Percentiles rank a stretch among this genome's conserved stretches.
Conservation (phyloP, 2,329 filamentous ascomycete genomes). For the Cucurbitaria berberidis region DNA sequence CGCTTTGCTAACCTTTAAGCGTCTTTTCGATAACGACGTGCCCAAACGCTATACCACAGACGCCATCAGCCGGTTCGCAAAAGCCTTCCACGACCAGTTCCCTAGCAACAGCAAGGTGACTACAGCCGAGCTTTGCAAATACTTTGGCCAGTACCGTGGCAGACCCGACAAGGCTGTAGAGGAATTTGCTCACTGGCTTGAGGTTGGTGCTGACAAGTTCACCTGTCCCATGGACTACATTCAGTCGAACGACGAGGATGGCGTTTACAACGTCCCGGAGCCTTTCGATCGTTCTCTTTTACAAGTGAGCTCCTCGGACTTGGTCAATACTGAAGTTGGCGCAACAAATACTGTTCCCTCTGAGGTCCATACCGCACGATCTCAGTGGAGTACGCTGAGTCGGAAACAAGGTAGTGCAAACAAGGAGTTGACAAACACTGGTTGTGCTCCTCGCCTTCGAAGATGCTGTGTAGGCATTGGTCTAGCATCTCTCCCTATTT, state of each 20-base stretch:
- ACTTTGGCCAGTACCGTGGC: conserved; percentile 12
- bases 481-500: not conserved
- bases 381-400: not conserved
- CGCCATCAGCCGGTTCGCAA: conserved; percentile 12
- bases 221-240: conserved; percentile 2
- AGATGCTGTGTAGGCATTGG: not conserved
- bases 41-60: conserved; percentile 1
- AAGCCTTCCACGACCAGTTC: conserved; percentile 16
- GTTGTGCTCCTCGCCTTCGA: not conserved
- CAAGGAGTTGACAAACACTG: not conserved
- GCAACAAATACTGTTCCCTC: not conserved
- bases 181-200: conserved; percentile 14
- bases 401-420: not conserved
- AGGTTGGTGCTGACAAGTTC: conserved; percentile 13
- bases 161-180: conserved; percentile 12
- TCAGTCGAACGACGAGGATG: conserved; percentile 3
- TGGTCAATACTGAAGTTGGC: not conserved
- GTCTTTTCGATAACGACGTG: conserved; percentile 8
- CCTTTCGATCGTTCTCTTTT: conserved; percentile 7
- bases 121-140: conserved; percentile 17
- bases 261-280: conserved; percentile 10
- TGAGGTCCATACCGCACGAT: not conserved
- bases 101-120: conserved; percentile 8
- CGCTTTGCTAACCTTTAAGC: conserved; percentile 9
- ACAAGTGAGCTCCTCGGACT: not conserved